A percentile compares a stretch with the other conserved stretches of the same genome.
phyloP scores from a whole-genome alignment of 2,329 filamentous ascomycete species.

The Aspergillus neotritici region DNA sequence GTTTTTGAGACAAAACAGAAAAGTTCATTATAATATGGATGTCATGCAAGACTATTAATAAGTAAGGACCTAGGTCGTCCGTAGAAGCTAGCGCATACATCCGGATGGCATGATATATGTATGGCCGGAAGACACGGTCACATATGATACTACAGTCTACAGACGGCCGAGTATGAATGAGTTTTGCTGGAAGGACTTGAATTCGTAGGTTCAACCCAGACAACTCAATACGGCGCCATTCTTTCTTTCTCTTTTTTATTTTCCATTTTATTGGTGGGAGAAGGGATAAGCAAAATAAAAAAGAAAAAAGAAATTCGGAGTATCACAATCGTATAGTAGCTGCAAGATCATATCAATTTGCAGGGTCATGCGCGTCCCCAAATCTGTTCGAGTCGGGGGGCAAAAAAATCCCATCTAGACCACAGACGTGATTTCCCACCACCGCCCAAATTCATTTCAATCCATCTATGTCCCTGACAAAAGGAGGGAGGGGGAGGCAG shows the following conservation, averaged over 20 bases:
- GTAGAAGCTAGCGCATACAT: too few relatives aligned
- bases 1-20: not conserved
- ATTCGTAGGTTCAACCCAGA: conserved; percentile 21
- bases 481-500: too few relatives aligned
- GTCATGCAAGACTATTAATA: conserved; percentile 1
- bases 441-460: conserved; percentile 8
- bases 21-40: not conserved
- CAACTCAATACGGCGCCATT: conserved; percentile 25
- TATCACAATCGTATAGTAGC: conserved; percentile 25
- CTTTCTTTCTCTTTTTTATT: conserved; percentile 9
- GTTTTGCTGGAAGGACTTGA: conserved; percentile 15
- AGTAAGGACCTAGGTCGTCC: not conserved
- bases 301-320: conserved; percentile 2
- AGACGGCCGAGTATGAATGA: not conserved
- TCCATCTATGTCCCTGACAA: too few relatives aligned
- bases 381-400: conserved; percentile 6
- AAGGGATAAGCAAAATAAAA: too few relatives aligned
- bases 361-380: conserved; percentile 24
- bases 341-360: conserved; percentile 17
- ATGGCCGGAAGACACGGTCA: too few relatives aligned
- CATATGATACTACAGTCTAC: not conserved
- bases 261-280: too few relatives aligned
- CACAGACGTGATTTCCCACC: conserved; percentile 20
- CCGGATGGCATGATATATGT: too few relatives aligned
- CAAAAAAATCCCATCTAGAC: conserved; percentile 20